Conservation (phyloP, 345 rosid genomes). For the Murraya koenigii region DNA sequence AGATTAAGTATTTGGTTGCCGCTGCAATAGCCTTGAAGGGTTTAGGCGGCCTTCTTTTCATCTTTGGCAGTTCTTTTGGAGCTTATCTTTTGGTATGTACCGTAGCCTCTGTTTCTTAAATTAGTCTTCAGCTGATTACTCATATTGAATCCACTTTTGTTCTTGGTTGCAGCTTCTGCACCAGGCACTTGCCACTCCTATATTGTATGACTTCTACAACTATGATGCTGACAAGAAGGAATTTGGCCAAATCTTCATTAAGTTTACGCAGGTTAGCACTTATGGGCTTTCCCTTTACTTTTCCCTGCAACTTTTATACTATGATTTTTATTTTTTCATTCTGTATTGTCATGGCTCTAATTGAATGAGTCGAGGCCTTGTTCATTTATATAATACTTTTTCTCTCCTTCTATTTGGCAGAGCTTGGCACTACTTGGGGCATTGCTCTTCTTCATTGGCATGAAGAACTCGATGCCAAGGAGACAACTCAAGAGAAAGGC, state of each 20-base stretch:
- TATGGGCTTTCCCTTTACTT: neutral
- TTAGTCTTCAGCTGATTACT: neutral
- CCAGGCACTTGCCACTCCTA: constrained; percentile 49
- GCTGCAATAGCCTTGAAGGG: constrained; percentile 59
- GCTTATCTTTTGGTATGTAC: constrained; percentile 69
- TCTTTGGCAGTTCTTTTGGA: constrained; percentile 64
- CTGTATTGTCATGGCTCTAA: neutral
- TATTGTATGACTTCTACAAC: constrained; percentile 73
- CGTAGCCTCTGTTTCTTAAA: neutral
- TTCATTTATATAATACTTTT: neutral
- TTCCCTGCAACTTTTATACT: neutral
- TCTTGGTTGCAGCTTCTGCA: constrained; percentile 51
- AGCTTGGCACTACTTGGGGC: constrained; percentile 72
- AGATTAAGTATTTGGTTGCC: constrained; percentile 49
- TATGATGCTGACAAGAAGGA: constrained; percentile 54
- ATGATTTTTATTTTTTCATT: neutral
- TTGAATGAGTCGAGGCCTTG: neutral
- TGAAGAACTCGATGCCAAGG: constrained; percentile 72
- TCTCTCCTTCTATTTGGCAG: constrained; percentile 27
- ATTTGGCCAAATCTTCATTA: constrained; percentile 41
- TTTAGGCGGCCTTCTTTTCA: constrained; percentile 62
- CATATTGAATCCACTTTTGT: neutral
- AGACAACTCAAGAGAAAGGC: constrained; percentile 59
- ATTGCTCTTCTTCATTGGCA: constrained; percentile 69
- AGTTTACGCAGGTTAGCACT: constrained; percentile 60